Evolutionary conservation across 768 basidiomycete genomes (phyloP), one percentile per base, ranked within the genome.

Genomic region (Coprinopsis cinerea): DNA sequence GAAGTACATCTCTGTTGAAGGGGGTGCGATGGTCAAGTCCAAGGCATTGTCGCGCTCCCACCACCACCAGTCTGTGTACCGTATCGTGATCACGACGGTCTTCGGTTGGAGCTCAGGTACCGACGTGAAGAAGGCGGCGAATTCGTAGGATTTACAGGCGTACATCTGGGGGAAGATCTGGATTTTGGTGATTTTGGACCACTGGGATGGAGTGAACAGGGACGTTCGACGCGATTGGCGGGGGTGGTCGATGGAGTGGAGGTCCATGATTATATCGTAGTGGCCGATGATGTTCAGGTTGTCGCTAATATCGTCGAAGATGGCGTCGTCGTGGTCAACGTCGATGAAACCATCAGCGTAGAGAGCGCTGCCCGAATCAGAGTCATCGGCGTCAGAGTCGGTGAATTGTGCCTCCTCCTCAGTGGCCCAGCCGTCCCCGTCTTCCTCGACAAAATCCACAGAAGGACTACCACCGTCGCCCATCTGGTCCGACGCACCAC

Each of bases 151-250:
- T 9, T 11, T 4, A 23, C 22, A 26, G 18, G 41, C 9, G 41
- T 24, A 43, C 41, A 43, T 43, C 23, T 43, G 41, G 18, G 41
- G 41, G 41, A 43, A 43, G 17, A 43, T 43, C 4, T 26, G 41
- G 7, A 43, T 25, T 23, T 43, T 43, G 9, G 22, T 22, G 7
- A 43, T 43, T 11, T 26, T 23, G 11, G 18, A 43, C 41, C 41
- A 43, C 9, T 43, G 41, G 6, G 5, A 11, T 10, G 4, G 4
- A 7, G 41, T 6, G 41, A 43, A 43, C 22, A 9, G 5, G 22
- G 18, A 7, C 18, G 37, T 39, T 9, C 30, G 30, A n/a, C n/a
- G 30, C 9, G 9, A 9, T n/a, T 34, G 30, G n/a, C 9, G n/a
- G 9, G 30, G 30, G 30, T n/a, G 9, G n/a, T 34, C 30, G n/a